Conservation (phyloP, 75 land plant genomes). For the Pinus albicaulis region DNA sequence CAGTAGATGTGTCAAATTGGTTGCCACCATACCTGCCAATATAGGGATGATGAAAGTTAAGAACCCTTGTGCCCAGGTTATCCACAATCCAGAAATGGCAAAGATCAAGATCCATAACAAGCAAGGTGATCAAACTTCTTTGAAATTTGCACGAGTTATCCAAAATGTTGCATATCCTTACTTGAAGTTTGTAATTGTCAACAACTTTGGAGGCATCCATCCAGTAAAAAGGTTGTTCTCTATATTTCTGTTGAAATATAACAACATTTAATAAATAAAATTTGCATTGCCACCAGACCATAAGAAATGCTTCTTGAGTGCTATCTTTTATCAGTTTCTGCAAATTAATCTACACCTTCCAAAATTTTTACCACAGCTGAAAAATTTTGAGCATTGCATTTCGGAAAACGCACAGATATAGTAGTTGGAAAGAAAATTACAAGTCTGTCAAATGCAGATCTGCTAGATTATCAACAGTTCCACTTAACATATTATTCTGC, state of each 20-base stretch:
- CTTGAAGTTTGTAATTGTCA: no score
- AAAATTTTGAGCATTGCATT: not conserved
- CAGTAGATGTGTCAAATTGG: slow-evolving; percentile 56
- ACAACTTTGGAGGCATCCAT: slow-evolving; percentile 46
- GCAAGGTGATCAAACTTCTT: not conserved
- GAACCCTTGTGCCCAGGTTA: not conserved
- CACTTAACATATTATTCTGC: slow-evolving; percentile 63
- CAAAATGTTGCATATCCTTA: not conserved
- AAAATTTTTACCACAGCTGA: not conserved
- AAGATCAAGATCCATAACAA: not conserved
- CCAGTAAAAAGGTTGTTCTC: slow-evolving; percentile 87
- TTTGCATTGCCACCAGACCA: not conserved
- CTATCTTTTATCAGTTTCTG: no score
- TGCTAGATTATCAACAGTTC: slow-evolving; percentile 50
- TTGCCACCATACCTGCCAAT: slow-evolving; percentile 65
- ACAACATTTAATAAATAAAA: not conserved
- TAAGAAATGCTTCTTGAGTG: no score
- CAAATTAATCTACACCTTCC: not conserved
- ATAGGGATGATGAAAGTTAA: not conserved
- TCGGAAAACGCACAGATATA: not conserved
- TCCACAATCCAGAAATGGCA: not conserved
- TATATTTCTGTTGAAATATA: slow-evolving; percentile 54
- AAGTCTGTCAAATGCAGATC: slow-evolving; percentile 60
- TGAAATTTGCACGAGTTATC: not conserved
- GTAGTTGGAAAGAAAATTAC: slow-evolving; percentile 25